These are phyloP conservation scores for Catunica adiposa DNA, from an alignment of 2,329 filamentous ascomycete genomes.

Conservation along the genomic window DNA sequence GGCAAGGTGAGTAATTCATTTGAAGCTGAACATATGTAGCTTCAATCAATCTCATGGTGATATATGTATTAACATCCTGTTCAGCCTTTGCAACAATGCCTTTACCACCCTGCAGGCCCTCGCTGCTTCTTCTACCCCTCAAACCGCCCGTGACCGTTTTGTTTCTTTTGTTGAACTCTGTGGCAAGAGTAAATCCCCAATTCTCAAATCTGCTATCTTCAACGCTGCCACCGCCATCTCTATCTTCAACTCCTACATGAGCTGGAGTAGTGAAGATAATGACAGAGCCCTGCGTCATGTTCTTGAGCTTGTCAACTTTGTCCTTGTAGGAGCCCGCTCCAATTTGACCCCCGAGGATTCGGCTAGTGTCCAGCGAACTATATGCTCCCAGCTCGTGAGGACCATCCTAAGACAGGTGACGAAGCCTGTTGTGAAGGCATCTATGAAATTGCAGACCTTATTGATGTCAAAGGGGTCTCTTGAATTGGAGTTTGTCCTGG, in stretches of 20 bases:
- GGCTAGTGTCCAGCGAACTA: conserved; percentile 25
- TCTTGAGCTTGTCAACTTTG: conserved; percentile 38
- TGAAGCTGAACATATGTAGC: background rate
- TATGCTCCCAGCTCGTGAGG: conserved; percentile 37
- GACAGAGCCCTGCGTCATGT: conserved; percentile 47
- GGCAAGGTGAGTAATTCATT: conserved; percentile 1
- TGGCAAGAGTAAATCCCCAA: conserved; percentile 30
- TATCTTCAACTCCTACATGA: conserved; percentile 46
- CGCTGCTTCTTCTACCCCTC: conserved; percentile 11
- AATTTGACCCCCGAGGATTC: conserved; percentile 22
- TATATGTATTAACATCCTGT: conserved; percentile 1
- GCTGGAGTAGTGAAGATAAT: conserved; percentile 51
- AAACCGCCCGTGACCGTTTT: conserved; percentile 11
- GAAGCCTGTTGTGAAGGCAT: conserved; percentile 50
- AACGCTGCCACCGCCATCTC: conserved; percentile 29
- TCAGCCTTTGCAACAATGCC: conserved; percentile 18
- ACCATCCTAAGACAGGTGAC: conserved; percentile 44
- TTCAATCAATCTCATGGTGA: background rate
- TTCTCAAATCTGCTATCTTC: conserved; percentile 34
- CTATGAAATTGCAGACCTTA: conserved; percentile 49
- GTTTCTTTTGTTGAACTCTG: conserved; percentile 40
- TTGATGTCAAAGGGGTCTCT: conserved; percentile 46
- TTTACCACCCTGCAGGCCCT: conserved; percentile 36
- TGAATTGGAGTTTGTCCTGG: conserved; percentile 28
- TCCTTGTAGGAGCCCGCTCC: conserved; percentile 34